These are phyloP conservation scores for Xylaria sp. DNA, from an alignment of 2,329 filamentous ascomycete species.

Conservation along the genomic window DNA sequence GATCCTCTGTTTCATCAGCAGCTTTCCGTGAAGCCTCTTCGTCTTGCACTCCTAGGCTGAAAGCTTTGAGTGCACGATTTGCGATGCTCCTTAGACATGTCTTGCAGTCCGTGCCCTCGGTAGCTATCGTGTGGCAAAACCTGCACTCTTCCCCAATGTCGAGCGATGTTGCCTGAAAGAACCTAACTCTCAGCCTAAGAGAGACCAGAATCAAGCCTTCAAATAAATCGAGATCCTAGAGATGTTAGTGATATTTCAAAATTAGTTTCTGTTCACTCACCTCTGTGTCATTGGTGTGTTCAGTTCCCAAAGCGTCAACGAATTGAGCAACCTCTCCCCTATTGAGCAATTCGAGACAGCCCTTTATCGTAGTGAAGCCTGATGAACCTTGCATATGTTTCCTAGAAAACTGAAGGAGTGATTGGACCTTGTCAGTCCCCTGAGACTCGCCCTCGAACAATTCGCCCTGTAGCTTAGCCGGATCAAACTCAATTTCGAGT, in stretches of 20 bases:
- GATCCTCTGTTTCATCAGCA: constrained; percentile 29
- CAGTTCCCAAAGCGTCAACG: constrained; percentile 38
- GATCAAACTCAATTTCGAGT: constrained; percentile 7
- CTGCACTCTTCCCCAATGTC: constrained; percentile 17
- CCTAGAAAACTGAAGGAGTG: constrained; percentile 46
- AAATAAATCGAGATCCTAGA: constrained; percentile 23
- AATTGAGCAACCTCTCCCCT: constrained; percentile 48
- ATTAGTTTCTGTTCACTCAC: constrained; percentile 31
- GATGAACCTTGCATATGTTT: constrained; percentile 45
- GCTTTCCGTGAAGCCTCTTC: constrained; percentile 14
- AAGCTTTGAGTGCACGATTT: constrained; percentile 30
- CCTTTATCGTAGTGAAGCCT: constrained; percentile 56
- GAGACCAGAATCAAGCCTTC: constrained; percentile 22
- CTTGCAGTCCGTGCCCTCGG: constrained; percentile 21
- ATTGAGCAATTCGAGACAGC: constrained; percentile 50
- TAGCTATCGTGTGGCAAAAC: constrained; percentile 16
- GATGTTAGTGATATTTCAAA: constrained; percentile 1
- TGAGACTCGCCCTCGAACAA: background rate
- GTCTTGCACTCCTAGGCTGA: constrained; percentile 29
- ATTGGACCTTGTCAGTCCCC: constrained; percentile 26
- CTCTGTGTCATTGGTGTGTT: constrained; percentile 32
- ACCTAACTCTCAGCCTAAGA: constrained; percentile 28
- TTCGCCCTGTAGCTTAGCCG: background rate
- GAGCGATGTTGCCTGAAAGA: constrained; percentile 28
- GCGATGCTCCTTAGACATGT: constrained; percentile 35